A percentile compares a stretch with the other conserved stretches of the same genome.
phyloP scores from a whole-genome alignment of 805 yeast genomes.

The baker's yeast (Saccharomyces cerevisiae) region DNA sequence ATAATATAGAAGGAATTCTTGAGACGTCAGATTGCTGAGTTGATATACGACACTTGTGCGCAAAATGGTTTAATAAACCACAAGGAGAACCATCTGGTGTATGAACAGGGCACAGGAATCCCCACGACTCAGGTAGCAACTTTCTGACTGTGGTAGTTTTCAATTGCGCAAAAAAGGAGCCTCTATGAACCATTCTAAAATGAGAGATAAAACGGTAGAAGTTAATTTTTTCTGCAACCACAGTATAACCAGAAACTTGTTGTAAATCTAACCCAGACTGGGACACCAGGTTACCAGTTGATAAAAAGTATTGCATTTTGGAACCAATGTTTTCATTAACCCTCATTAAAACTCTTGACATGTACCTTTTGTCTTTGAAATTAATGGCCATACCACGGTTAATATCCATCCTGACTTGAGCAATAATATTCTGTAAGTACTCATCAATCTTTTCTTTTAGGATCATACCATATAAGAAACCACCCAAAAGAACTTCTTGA shows the following conservation, averaged over 20 bases:
- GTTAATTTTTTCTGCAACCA: constrained; percentile 96
- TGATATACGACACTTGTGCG: constrained; percentile 87
- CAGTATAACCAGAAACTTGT: constrained; percentile 96
- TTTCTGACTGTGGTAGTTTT: constrained; percentile 97
- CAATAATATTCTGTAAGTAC: constrained; percentile 62
- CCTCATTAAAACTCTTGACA: constrained; percentile 67
- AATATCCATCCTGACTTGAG: constrained; percentile 72
- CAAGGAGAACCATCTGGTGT: constrained; percentile 99
- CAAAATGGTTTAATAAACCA: constrained; percentile 92
- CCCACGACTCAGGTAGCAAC: constrained; percentile 96
- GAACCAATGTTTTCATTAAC: constrained; percentile 91
- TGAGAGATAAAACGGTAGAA: constrained; percentile 96
- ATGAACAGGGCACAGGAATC: constrained; percentile 96
- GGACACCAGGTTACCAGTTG: constrained; percentile 94
- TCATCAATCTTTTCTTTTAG: constrained; percentile 94
- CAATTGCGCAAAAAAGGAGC: constrained; percentile 96
- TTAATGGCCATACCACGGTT: constrained; percentile 74
- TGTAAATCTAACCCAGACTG: constrained; percentile 96
- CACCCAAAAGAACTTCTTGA: constrained; percentile 92
- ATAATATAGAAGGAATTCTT: constrained; percentile 55
- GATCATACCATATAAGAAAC: constrained; percentile 94
- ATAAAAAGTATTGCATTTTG: constrained; percentile 85
- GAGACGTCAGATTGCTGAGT: constrained; percentile 70
- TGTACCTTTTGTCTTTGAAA: constrained; percentile 76
- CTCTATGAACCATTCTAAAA: constrained; percentile 99